Evolutionary conservation across 768 basidiomycete genomes (phyloP), one percentile per base, ranked within the genome.

Genomic region (Hirschioporus abietinus): DNA sequence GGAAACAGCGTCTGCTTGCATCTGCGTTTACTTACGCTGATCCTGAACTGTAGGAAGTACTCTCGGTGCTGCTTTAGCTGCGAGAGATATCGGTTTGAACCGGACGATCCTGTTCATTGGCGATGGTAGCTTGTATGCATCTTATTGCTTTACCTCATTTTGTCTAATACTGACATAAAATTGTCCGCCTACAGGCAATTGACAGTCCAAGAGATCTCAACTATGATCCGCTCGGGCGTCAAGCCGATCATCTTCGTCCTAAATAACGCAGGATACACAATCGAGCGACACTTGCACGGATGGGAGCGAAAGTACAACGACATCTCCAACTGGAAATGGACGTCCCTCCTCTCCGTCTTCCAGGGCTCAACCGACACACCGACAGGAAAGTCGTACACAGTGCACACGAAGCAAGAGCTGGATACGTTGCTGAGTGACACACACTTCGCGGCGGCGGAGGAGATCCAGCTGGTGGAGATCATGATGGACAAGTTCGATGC

Each of bases 71-170:
- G 90, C 92, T 2, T 79, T 96, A 35, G 96, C 91, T 1, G 94
- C 89, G 1, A 79, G 82, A 57, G 92, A 95, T 62, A 71, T 78
- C 10, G 78, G 80, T 5, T 77, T 86, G 58, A 81, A 86, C 4
- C 80, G 96, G 57, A 88, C 90, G 0, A 88, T 97, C 58, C 78
- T 96, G 58, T 96, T 96, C 75, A 81, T 92, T 3, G 95, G 95
- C 7, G 92, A 94, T 71, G 93, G 93, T 17, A 89, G 88, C 74
- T 74, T 93, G 86, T 91, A 70, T 76, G 88, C 76, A 24, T 65
- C 30, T 2, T 2, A 24, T 36, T 67, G 64, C 66, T 72, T 64
- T 63, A 71, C 26, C 58, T 7, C 15, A 20, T 30, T 3, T 59
- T 24, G 17, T 34, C 42, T 36, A 61, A 2, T n/a, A n/a, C 26